Evolutionary conservation across 768 basidiomycete genomes (phyloP).

Genomic region (Podaxis sp.): DNA sequence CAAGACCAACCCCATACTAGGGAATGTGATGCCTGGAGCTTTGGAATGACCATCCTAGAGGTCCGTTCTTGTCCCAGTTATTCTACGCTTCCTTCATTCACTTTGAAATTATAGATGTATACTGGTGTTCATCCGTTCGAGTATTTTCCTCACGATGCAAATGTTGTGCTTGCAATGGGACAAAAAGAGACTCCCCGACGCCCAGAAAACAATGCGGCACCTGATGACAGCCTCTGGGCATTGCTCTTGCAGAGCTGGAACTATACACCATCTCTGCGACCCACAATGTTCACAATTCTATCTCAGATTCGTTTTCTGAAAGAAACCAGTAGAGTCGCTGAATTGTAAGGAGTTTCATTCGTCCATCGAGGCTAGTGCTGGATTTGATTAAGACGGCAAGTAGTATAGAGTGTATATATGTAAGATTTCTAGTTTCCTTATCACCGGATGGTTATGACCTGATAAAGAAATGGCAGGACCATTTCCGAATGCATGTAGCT

Average conservation of each 20-base stretch:
- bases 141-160: background rate
- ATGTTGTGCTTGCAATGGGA: background rate
- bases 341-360: too few relatives aligned
- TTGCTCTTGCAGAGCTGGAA: background rate
- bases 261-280: background rate
- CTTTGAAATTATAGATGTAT: background rate
- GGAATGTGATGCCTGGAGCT: slow-evolving; percentile 2
- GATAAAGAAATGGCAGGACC: too few relatives aligned
- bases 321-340: too few relatives aligned
- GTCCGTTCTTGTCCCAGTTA: background rate
- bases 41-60: background rate
- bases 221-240: background rate
- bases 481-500: too few relatives aligned
- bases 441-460: too few relatives aligned
- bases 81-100: background rate
- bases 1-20: background rate
- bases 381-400: too few relatives aligned
- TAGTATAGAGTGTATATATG: too few relatives aligned
- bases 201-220: background rate
- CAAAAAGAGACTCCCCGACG: background rate
- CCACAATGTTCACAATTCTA: background rate
- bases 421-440: too few relatives aligned
- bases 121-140: background rate
- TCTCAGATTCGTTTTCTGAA: background rate
- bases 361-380: too few relatives aligned